A percentile compares a stretch with the other conserved stretches of the same genome.
Conservation (phyloP, 805 yeast genomes). For the Candida namnaoensis region DNA sequence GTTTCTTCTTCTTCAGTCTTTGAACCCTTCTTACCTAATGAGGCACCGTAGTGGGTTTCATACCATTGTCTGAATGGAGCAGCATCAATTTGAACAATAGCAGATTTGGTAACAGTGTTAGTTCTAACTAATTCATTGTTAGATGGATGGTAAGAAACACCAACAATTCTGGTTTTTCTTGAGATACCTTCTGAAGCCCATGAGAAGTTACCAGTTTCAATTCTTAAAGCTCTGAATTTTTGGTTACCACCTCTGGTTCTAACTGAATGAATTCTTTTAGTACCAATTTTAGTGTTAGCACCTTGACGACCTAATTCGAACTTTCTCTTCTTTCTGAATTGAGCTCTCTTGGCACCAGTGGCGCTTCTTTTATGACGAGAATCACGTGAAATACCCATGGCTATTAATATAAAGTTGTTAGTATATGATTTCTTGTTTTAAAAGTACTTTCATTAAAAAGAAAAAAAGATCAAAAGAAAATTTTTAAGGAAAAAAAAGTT, state of each 20-base stretch:
- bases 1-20: constrained; percentile 46
- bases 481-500: too few relatives aligned
- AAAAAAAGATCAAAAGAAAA: too few relatives aligned
- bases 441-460: too few relatives aligned
- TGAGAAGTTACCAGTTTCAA: constrained; percentile 98
- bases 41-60: constrained; percentile 95
- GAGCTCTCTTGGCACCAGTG: constrained; percentile 99
- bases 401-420: constrained; percentile 21
- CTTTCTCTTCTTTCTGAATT: constrained; percentile 99
- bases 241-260: constrained; percentile 99
- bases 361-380: constrained; percentile 99
- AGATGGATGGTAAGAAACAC: constrained; percentile 98
- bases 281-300: constrained; percentile 98
- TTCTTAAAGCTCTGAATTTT: constrained; percentile 99
- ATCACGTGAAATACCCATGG: constrained; percentile 99
- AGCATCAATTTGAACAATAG: constrained; percentile 99
- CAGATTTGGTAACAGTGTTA: constrained; percentile 98
- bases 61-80: constrained; percentile 99
- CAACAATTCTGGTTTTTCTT: constrained; percentile 97
- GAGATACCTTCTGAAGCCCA: constrained; percentile 99
- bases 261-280: constrained; percentile 97
- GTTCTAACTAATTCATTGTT: constrained; percentile 99
- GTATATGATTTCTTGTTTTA: constrained; percentile 1
- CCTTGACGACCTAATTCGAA: constrained; percentile 99
- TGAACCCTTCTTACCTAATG: constrained; percentile 78